phyloP scores from a whole-genome alignment of 768 basidiomycete genomes.

The Collybiopsis luxurians region DNA sequence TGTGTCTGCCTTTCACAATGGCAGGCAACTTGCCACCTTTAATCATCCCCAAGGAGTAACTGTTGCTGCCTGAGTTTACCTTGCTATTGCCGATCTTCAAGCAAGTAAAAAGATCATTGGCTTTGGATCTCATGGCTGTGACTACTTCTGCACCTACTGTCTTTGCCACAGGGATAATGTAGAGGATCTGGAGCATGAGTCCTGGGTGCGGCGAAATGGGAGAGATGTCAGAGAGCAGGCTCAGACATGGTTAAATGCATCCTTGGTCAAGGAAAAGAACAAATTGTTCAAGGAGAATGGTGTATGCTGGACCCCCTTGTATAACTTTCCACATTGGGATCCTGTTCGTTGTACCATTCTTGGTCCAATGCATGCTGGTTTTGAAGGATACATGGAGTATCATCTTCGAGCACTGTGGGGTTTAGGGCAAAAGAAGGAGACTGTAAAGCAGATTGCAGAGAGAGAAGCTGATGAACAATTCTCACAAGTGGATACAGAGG shows the following conservation, averaged over 20 bases:
- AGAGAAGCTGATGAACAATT: constrained; percentile 10
- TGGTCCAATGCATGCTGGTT: constrained; percentile 18
- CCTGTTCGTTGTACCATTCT: constrained; percentile 15
- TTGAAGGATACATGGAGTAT: constrained; percentile 13
- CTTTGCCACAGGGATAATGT: constrained; percentile 7
- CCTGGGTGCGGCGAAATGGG: constrained; percentile 13
- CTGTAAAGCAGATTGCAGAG: constrained; percentile 2
- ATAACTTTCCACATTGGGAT: constrained; percentile 16
- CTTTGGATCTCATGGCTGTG: constrained; percentile 11
- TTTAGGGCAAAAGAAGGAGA: constrained; percentile 9
- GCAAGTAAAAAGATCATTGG: constrained; percentile 16
- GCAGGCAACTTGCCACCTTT: constrained; percentile 9
- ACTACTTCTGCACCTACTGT: constrained; percentile 19
- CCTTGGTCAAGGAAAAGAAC: constrained; percentile 5
- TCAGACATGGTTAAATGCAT: constrained; percentile 12
- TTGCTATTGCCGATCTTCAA: constrained; percentile 15
- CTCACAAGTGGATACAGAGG: constrained; percentile 11
- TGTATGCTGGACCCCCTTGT: constrained; percentile 15
- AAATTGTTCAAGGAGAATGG: too few relatives aligned
- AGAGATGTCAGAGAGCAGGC: constrained; percentile 11
- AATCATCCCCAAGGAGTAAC: constrained; percentile 13
- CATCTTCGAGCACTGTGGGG: constrained; percentile 17
- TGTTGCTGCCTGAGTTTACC: constrained; percentile 12
- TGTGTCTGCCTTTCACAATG: constrained; percentile 9
- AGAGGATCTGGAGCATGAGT: constrained; percentile 10